Base-by-base conservation (phyloP, 2,329 filamentous ascomycete genomes). In the Penicillium sp. region DNA sequence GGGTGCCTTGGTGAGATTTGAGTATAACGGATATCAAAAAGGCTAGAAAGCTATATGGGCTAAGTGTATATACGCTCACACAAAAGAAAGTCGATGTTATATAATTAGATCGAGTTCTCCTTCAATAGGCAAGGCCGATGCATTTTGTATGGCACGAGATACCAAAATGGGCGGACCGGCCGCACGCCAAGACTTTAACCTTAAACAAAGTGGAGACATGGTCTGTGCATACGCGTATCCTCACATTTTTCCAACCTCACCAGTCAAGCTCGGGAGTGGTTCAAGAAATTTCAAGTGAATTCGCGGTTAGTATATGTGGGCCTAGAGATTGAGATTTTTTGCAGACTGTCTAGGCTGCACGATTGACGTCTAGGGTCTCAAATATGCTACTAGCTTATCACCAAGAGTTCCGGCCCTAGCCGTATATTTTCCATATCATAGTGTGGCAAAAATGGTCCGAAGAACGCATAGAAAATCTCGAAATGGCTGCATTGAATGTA, bases 401-500 rank as follows among this genome's bases (percentile, higher is more conserved):
- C 50, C 35, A 31, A 53, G 37, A 41, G 27, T 41, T 35, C 29
- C 44, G 34, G 50, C 37, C 35, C 29, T 47, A 39, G 29, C 27
- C 23, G 42, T n/a, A 44, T 38, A 29, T 2, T 34, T 46, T 21
- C 21, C 10, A 35, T 23, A 15, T 29, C 39, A 27, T 10, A 21
- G 25, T 31, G 37, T 53, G 44, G 31, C 37, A 10, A 47, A 47
- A 53, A 53, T 53, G 50, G 35, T 5, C 21, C 61, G 65, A 38
- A 66, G 69, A 53, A 57, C 70, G 4, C 73, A 75, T 55, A 67
- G 62, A 39, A 68, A 63, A 32, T 75, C 72, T n/a, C 65, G 70
- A 40, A 69, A 68, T 54, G 73, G 72, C 25, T 75, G 73, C 46
- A 32, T 62, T 8, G 65, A 72, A 57, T 75, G 72, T 53, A 75